Conservation (phyloP, 768 basidiomycete genomes). For the Leucogyrophana mollusca region DNA sequence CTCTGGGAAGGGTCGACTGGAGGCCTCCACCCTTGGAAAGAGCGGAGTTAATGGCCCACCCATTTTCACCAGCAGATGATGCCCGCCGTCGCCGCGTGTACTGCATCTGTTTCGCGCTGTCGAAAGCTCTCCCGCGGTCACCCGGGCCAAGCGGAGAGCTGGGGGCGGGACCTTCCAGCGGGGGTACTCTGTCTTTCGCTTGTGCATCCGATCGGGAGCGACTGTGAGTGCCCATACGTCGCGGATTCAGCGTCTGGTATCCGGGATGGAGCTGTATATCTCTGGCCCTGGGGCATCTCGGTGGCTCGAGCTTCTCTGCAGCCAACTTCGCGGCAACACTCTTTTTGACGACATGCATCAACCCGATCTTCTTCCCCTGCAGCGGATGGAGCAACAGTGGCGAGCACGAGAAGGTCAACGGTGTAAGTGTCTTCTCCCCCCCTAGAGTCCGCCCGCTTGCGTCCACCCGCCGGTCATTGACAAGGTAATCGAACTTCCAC, state of each 20-base stretch:
- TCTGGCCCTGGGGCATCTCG: slow-evolving; percentile 18
- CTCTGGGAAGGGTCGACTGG: neutral
- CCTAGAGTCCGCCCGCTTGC: slow-evolving; percentile 43
- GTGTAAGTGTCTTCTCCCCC: slow-evolving; percentile 73
- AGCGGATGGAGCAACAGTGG: slow-evolving; percentile 57
- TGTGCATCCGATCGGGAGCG: slow-evolving; percentile 24
- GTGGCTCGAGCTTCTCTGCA: slow-evolving; percentile 58
- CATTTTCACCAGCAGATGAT: slow-evolving; percentile 45
- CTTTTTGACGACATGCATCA: slow-evolving; percentile 75
- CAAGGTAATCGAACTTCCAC: slow-evolving; percentile 82
- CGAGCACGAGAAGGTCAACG: slow-evolving; percentile 74
- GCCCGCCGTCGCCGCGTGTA: slow-evolving; percentile 38
- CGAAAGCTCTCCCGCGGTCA: neutral
- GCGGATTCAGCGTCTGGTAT: neutral
- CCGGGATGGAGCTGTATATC: neutral
- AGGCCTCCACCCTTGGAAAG: slow-evolving; percentile 4
- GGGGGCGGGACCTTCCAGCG: slow-evolving; percentile 5
- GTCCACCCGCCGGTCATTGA: slow-evolving; percentile 56
- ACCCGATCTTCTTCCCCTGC: slow-evolving; percentile 63
- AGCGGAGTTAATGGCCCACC: slow-evolving; percentile 7
- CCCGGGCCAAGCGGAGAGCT: slow-evolving; percentile 11
- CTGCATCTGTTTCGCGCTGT: slow-evolving; percentile 10
- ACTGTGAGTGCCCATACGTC: slow-evolving; percentile 8
- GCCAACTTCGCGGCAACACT: slow-evolving; percentile 62
- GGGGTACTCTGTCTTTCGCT: slow-evolving; percentile 9